phyloP scores from a whole-genome alignment of 2,329 filamentous ascomycete species.

The Pseudogymnoascus sp. region DNA sequence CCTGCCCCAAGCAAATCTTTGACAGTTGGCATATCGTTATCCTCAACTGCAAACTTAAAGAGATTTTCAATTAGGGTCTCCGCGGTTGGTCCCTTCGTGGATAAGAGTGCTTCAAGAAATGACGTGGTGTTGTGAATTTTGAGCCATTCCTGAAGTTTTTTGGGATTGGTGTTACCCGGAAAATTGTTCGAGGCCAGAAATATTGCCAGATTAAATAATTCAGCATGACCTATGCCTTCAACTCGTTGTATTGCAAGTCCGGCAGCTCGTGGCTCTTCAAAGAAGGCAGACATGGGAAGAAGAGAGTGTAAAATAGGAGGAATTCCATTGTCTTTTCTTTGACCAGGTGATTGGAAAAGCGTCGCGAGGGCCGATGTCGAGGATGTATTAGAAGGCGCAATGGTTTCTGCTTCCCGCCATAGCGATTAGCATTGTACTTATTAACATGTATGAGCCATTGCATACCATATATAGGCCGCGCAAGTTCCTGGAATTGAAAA shows the following conservation, averaged over 20 bases:
- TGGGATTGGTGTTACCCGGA: neutral
- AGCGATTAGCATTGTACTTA: neutral
- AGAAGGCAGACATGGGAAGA: neutral
- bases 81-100: conserved; percentile 11
- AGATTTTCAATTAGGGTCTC: conserved; percentile 13
- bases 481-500: neutral
- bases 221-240: neutral
- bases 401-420: neutral
- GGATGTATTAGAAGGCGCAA: neutral
- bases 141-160: conserved; percentile 10
- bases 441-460: neutral
- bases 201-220: neutral
- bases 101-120: conserved; percentile 10
- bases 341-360: neutral
- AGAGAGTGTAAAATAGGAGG: neutral
- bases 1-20: conserved; percentile 12
- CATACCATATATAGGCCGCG: neutral
- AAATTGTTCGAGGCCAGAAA: conserved; percentile 5
- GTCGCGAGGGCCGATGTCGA: neutral
- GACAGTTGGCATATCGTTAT: conserved; percentile 11
- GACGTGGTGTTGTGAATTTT: neutral
- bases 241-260: neutral
- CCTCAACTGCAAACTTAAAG: conserved; percentile 13
- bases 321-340: neutral
- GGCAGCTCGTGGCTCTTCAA: neutral